A percentile compares a stretch with the other conserved stretches of the same genome.
These are phyloP conservation scores for Ophiostoma sp. DNA, from an alignment of 2,329 filamentous ascomycete genomes.

Conservation along the genomic window DNA sequence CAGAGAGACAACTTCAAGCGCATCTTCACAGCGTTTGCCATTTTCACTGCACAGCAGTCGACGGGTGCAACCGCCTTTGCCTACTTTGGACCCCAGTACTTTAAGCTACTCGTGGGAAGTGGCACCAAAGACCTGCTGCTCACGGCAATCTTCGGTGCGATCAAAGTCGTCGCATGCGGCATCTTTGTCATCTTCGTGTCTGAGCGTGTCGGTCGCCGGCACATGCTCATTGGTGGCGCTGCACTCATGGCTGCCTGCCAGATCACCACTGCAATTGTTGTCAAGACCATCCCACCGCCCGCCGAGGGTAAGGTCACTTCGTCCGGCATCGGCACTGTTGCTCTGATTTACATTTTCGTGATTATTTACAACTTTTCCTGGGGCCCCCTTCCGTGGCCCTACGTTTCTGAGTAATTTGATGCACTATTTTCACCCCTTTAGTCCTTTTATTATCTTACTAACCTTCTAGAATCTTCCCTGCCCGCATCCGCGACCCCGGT, in stretches of 20 bases:
- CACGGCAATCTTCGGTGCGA: constrained; percentile 54
- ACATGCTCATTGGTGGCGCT: constrained; percentile 45
- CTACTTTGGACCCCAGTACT: constrained; percentile 57
- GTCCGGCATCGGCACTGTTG: constrained; percentile 51
- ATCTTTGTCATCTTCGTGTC: constrained; percentile 55
- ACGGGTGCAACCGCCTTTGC: constrained; percentile 56
- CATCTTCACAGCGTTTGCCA: constrained; percentile 44
- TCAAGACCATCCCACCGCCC: constrained; percentile 42
- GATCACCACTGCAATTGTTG: constrained; percentile 46
- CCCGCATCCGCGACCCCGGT: constrained; percentile 50
- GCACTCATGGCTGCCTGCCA: constrained; percentile 48
- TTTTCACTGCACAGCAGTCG: constrained; percentile 55
- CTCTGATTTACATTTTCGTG: constrained; percentile 57
- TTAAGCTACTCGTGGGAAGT: constrained; percentile 51
- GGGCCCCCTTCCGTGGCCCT: constrained; percentile 54
- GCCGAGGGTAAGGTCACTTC: constrained; percentile 38
- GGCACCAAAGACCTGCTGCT: constrained; percentile 48
- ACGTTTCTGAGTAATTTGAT: constrained; percentile 43
- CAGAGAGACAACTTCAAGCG: constrained; percentile 47
- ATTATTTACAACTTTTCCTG: constrained; percentile 53
- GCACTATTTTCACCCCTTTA: not conserved
- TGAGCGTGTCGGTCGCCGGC: constrained; percentile 47
- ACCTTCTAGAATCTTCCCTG: constrained; percentile 44
- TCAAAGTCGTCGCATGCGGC: constrained; percentile 53
- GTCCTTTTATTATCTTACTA: not conserved